phyloP scores from a whole-genome alignment of 306 rosid genomes.

The Heteromeles arbutifolia region DNA sequence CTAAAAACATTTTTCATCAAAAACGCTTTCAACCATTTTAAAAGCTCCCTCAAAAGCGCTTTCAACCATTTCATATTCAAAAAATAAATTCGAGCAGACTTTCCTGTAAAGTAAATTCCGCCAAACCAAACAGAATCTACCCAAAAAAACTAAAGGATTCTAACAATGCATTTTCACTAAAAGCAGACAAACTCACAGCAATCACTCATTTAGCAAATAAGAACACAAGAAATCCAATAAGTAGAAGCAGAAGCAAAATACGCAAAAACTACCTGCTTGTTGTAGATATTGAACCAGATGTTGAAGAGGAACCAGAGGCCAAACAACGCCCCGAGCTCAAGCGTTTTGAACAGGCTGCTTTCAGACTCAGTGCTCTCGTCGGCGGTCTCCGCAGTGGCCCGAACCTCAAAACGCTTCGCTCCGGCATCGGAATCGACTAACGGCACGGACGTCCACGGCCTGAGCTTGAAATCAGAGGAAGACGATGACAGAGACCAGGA shows the following conservation, averaged over 20 bases:
- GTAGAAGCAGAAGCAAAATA: background rate
- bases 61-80: too few relatives aligned
- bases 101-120: too few relatives aligned
- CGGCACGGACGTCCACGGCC: constrained; percentile 38
- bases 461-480: constrained; percentile 32
- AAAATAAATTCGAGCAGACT: too few relatives aligned
- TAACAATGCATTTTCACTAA: too few relatives aligned
- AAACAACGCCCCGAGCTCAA: constrained; percentile 65
- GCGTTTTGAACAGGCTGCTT: constrained; percentile 26
- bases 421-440: constrained; percentile 19
- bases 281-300: constrained; percentile 88
- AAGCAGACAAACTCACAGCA: background rate
- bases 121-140: too few relatives aligned
- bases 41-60: too few relatives aligned
- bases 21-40: too few relatives aligned
- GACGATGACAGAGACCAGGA: constrained; percentile 52
- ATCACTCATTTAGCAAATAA: background rate
- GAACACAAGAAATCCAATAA: background rate
- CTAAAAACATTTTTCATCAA: too few relatives aligned
- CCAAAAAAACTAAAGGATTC: too few relatives aligned
- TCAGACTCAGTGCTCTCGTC: constrained; percentile 20
- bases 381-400: constrained; percentile 53
- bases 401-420: constrained; percentile 26
- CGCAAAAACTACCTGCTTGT: constrained; percentile 61
- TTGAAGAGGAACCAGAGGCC: constrained; percentile 80